A percentile compares a stretch with the other conserved stretches of the same genome.
phyloP scores from a whole-genome alignment of 345 rosid species.

The Erucastrum elatum region DNA sequence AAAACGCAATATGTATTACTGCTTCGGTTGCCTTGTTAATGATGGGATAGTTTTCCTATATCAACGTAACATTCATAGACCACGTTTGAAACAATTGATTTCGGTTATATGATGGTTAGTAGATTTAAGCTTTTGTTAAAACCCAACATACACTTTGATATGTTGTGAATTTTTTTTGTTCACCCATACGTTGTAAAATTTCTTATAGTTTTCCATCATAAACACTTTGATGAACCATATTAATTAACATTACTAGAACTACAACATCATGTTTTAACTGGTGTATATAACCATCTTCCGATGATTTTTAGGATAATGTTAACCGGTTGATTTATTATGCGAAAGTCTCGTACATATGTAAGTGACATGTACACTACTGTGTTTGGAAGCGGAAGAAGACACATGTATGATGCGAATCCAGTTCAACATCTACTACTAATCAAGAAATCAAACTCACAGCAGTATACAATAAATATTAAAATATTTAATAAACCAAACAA shows the following conservation, averaged over 20 bases:
- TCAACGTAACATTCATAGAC: not conserved
- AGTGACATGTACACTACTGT: conserved; percentile 28
- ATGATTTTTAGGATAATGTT: not conserved
- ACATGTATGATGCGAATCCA: conserved; percentile 30
- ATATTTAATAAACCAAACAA: not conserved
- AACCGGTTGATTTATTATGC: not conserved
- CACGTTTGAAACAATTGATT: not conserved
- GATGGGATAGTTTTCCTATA: not conserved
- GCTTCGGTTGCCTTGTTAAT: not conserved
- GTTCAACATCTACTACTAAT: conserved; percentile 3
- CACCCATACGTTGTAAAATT: not conserved
- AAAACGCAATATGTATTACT: not conserved
- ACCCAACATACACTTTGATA: not conserved
- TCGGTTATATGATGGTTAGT: not conserved
- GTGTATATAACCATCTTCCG: not conserved
- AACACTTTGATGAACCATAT: not conserved
- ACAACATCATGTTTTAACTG: not conserved
- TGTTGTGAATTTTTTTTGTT: too few species aligned
- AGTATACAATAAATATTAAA: not conserved
- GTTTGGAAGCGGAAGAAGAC: conserved; percentile 37
- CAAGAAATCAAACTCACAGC: conserved; percentile 1
- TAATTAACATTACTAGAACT: not conserved
- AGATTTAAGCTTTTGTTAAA: not conserved
- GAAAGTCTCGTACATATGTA: not conserved
- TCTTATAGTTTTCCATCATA: not conserved